A percentile compares a stretch with the other conserved stretches of the same genome.
Evolutionary conservation across 2,329 filamentous ascomycete species (phyloP).

Genomic region (Bimuria novae-zelandiae): DNA sequence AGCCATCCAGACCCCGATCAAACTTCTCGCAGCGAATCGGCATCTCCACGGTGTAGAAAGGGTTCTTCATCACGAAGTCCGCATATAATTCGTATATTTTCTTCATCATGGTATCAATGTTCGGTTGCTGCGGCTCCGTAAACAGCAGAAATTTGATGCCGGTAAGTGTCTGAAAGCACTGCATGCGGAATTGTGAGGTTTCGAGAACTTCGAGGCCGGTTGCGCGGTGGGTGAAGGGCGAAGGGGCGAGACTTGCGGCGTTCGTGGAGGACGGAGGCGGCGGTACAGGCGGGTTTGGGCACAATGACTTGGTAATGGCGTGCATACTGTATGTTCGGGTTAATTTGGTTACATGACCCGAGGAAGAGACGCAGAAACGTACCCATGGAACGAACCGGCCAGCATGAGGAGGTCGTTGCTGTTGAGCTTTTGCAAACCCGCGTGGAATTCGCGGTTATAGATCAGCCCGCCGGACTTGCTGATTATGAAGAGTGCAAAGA

Average conservation of each 20-base stretch:
- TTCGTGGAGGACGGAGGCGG: slow-evolving; percentile 29
- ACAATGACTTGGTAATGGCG: slow-evolving; percentile 60
- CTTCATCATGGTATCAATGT: slow-evolving; percentile 80
- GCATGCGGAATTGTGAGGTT: slow-evolving; percentile 90
- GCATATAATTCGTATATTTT: slow-evolving; percentile 93
- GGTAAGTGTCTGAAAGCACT: slow-evolving; percentile 93
- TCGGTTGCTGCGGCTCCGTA: slow-evolving; percentile 85
- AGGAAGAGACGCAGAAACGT: slow-evolving; percentile 30
- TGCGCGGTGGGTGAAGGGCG: slow-evolving; percentile 50
- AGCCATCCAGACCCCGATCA: slow-evolving; percentile 81
- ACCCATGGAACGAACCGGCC: slow-evolving; percentile 97
- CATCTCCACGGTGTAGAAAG: slow-evolving; percentile 98
- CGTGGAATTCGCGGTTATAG: slow-evolving; percentile 92
- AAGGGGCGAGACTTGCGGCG: slow-evolving; percentile 34
- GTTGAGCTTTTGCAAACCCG: slow-evolving; percentile 82
- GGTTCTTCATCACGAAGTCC: slow-evolving; percentile 99
- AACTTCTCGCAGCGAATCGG: slow-evolving; percentile 94
- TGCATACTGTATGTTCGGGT: slow-evolving; percentile 62
- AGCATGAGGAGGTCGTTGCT: slow-evolving; percentile 97
- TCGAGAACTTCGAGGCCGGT: slow-evolving; percentile 92
- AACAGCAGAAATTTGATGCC: slow-evolving; percentile 96
- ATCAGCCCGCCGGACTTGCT: slow-evolving; percentile 97
- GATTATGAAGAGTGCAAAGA: slow-evolving; percentile 95
- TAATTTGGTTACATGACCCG: slow-evolving; percentile 1
- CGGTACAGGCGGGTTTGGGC: slow-evolving; percentile 40